These are phyloP conservation scores for Schizophyllum commune DNA, from an alignment of 1,284 basidiomycete genomes.

Conservation along the genomic window DNA sequence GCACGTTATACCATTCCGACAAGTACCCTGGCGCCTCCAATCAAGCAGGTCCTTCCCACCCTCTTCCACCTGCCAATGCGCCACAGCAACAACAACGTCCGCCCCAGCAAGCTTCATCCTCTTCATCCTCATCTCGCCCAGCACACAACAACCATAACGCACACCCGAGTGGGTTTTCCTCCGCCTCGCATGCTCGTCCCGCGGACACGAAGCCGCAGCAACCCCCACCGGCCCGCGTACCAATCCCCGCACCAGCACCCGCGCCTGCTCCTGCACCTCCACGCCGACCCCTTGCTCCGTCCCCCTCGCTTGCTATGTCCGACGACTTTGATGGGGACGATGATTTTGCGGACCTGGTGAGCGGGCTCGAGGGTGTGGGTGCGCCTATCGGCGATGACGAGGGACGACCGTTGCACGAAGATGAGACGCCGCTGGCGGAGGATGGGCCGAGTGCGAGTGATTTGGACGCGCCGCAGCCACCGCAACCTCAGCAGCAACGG, in stretches of 20 bases:
- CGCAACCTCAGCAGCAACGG: background rate
- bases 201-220: no score
- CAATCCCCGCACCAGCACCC: no score
- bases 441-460: background rate
- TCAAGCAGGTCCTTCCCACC: slow-evolving; percentile 26
- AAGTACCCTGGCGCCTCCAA: slow-evolving; percentile 62
- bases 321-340: background rate
- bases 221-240: no score
- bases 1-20: slow-evolving; percentile 68
- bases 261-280: no score
- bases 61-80: background rate
- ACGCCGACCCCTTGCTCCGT: no score
- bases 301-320: background rate
- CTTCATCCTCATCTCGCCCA: no score
- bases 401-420: background rate
- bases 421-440: background rate
- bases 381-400: background rate
- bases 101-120: no score
- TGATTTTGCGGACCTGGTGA: background rate
- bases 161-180: no score
- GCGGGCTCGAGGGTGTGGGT: background rate
- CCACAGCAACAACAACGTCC: background rate
- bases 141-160: no score
- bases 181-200: no score
- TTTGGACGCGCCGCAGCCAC: background rate